These are phyloP conservation scores for Diaporthe citri DNA, from an alignment of 2,329 filamentous ascomycete species.

Conservation along the genomic window DNA sequence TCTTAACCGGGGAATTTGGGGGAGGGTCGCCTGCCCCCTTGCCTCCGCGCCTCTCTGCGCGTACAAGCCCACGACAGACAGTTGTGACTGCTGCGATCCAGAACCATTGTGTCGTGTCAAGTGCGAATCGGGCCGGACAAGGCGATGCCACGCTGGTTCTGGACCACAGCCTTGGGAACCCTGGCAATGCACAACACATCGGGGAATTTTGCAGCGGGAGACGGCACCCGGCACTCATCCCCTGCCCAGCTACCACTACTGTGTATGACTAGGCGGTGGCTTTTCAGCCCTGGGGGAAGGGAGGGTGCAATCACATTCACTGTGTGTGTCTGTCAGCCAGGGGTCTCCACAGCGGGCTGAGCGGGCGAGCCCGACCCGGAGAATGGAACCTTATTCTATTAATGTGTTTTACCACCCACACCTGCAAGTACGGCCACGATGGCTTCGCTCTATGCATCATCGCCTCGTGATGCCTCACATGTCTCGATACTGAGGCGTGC, in stretches of 20 bases:
- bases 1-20: neutral
- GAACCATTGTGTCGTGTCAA: neutral
- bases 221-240: slow-evolving; percentile 13
- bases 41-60: neutral
- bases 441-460: neutral
- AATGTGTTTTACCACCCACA: slow-evolving; percentile 9
- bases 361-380: slow-evolving; percentile 25
- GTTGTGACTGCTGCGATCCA: neutral
- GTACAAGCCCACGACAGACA: neutral
- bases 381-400: slow-evolving; percentile 27
- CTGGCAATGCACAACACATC: slow-evolving; percentile 24
- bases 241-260: neutral
- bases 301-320: neutral
- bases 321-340: neutral
- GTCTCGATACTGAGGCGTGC: neutral
- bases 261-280: neutral
- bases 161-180: slow-evolving; percentile 1
- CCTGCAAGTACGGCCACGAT: neutral
- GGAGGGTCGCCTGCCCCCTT: neutral
- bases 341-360: slow-evolving; percentile 29
- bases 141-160: slow-evolving; percentile 3
- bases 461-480: neutral
- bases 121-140: slow-evolving; percentile 4
- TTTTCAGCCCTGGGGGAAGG: slow-evolving; percentile 12
- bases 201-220: slow-evolving; percentile 20